phyloP scores from a whole-genome alignment of 345 rosid species.

The Gossypium rotundifolium region DNA sequence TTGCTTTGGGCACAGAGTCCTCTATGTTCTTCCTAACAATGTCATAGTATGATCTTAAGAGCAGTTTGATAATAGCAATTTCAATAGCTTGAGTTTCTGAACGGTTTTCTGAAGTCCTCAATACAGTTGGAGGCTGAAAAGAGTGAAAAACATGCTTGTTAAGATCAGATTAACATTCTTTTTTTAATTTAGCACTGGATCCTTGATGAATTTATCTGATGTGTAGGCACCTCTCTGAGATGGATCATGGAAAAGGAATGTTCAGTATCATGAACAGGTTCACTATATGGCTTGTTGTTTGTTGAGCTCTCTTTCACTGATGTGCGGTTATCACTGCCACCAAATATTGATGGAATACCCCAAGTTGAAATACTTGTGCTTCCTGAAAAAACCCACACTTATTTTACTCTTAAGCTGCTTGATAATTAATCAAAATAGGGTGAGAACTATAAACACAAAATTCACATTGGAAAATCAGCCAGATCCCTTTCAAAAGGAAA shows the following conservation, averaged over 20 bases:
- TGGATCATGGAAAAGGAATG: constrained; percentile 65
- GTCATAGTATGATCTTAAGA: constrained; percentile 84
- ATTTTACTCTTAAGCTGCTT: neutral
- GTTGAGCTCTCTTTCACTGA: constrained; percentile 52
- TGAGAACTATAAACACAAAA: neutral
- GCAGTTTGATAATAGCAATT: constrained; percentile 70
- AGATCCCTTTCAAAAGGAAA: neutral
- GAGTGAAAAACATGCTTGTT: constrained; percentile 16
- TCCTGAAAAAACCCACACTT: constrained; percentile 23
- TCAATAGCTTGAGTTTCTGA: constrained; percentile 77
- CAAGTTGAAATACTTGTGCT: constrained; percentile 52
- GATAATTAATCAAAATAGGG: neutral
- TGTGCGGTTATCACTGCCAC: constrained; percentile 52
- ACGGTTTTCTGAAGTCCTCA: constrained; percentile 71
- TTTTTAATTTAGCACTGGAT: neutral
- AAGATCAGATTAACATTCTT: neutral
- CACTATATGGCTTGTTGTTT: constrained; percentile 38
- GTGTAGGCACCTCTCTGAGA: constrained; percentile 56
- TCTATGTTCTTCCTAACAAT: constrained; percentile 90
- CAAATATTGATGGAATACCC: constrained; percentile 88
- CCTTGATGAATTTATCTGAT: constrained; percentile 13
- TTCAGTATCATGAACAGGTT: constrained; percentile 47
- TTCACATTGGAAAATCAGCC: neutral
- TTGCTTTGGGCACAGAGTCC: constrained; percentile 84
- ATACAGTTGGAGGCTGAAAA: constrained; percentile 71